These are phyloP conservation scores for Penicillium roqueforti DNA, from an alignment of 495 filamentous ascomycete species.

Conservation along the genomic window DNA sequence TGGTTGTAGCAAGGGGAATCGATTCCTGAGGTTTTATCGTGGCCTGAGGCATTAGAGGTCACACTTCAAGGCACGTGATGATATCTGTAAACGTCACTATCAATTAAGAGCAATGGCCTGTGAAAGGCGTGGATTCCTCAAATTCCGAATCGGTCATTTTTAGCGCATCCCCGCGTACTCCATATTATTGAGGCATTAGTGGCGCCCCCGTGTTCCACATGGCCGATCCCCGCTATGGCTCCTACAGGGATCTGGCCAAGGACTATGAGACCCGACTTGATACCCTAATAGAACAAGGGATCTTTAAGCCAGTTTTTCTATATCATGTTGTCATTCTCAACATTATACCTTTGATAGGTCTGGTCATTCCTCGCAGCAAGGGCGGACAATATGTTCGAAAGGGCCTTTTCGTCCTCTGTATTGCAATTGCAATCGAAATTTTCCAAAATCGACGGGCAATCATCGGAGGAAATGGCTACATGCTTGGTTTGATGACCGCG, in stretches of 20 bases:
- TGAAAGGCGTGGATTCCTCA: background rate
- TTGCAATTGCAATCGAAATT: conserved; percentile 40
- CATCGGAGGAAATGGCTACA: conserved; percentile 60
- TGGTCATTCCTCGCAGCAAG: conserved; percentile 30
- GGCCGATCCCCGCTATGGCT: conserved; percentile 21
- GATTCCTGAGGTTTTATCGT: too few species aligned
- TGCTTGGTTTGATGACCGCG: conserved; percentile 58
- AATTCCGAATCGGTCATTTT: background rate
- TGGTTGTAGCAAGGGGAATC: background rate
- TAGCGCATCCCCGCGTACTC: conserved; percentile 10
- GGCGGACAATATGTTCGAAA: conserved; percentile 41
- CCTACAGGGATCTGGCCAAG: conserved; percentile 21
- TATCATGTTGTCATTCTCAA: conserved; percentile 34
- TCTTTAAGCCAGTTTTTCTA: conserved; percentile 36
- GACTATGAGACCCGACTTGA: conserved; percentile 21
- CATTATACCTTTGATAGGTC: conserved; percentile 27
- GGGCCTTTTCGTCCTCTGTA: conserved; percentile 49
- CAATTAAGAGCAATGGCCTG: background rate
- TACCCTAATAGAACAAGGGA: conserved; percentile 25
- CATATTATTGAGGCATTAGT: background rate
- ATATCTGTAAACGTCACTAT: background rate
- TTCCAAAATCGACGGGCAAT: conserved; percentile 46
- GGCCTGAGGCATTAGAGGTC: too few species aligned
- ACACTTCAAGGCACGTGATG: background rate
- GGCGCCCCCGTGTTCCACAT: conserved; percentile 25